A percentile compares a stretch with the other conserved stretches of the same genome.
Evolutionary conservation across 164 flowering plant genomes (phyloP).

Genomic region (Berberis thunbergii): DNA sequence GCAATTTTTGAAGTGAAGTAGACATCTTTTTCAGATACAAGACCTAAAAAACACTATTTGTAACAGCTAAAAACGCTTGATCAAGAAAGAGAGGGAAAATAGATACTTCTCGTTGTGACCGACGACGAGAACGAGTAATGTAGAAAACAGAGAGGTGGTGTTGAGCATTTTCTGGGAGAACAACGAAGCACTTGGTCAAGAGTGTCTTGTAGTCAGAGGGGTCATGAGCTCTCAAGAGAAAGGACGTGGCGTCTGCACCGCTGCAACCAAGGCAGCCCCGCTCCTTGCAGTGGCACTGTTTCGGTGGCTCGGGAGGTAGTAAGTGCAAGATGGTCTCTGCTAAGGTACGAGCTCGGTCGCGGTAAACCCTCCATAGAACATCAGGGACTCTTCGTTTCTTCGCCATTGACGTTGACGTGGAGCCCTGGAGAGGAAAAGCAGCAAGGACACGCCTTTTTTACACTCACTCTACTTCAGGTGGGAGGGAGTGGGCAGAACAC

Average conservation of each 20-base stretch:
- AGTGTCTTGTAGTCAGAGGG: conserved; percentile 39
- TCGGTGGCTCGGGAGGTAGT: conserved; percentile 21
- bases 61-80: background rate
- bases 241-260: conserved; percentile 16
- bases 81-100: background rate
- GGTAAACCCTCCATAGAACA: conserved; percentile 42
- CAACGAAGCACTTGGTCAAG: conserved; percentile 38
- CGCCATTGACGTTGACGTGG: background rate
- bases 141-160: conserved; percentile 9
- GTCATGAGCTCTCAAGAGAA: conserved; percentile 36
- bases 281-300: conserved; percentile 19
- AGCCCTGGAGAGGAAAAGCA: too few species aligned
- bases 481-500: too few species aligned
- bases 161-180: conserved; percentile 28
- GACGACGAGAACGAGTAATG: conserved; percentile 16
- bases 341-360: conserved; percentile 32
- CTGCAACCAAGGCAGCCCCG: conserved; percentile 35
- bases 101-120: conserved; percentile 42
- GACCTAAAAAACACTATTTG: background rate
- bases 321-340: conserved; percentile 30
- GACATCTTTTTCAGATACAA: background rate
- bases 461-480: too few species aligned
- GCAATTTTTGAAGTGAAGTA: conserved; percentile 12
- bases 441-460: too few species aligned
- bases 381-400: conserved; percentile 30